These are phyloP conservation scores for Ascoidea asiatica DNA, from an alignment of 805 yeast species.

Conservation along the genomic window DNA sequence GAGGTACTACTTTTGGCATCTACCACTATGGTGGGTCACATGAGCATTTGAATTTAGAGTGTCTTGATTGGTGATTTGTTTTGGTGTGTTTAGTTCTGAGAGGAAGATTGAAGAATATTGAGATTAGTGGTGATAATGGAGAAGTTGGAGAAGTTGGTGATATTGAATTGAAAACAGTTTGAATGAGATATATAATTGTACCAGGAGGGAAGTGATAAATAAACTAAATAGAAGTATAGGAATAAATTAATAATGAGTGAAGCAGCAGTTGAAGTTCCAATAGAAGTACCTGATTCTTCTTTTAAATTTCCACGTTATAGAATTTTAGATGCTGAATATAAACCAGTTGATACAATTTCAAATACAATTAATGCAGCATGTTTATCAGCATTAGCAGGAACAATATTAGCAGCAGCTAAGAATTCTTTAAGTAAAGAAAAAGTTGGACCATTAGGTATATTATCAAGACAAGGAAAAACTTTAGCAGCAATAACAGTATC, in stretches of 20 bases:
- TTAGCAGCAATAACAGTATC: constrained; percentile 29
- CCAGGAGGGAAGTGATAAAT: neutral
- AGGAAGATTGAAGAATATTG: neutral
- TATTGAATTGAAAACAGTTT: neutral
- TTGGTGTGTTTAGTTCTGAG: neutral
- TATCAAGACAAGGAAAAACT: constrained; percentile 15
- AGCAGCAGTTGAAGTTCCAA: neutral
- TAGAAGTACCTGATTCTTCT: neutral
- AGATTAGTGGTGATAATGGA: neutral
- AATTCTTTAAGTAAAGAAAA: constrained; percentile 28
- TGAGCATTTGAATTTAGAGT: too few species aligned
- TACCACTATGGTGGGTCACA: too few species aligned
- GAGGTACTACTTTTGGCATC: too few species aligned
- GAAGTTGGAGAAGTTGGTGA: too few species aligned
- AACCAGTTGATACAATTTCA: constrained; percentile 41
- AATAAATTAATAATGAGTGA: neutral
- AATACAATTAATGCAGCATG: constrained; percentile 33
- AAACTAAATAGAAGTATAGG: neutral
- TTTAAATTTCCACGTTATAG: neutral
- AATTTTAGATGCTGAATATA: constrained; percentile 19
- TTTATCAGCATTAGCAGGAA: constrained; percentile 31
- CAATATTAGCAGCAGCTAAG: constrained; percentile 33
- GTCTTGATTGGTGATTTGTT: neutral
- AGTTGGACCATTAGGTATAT: constrained; percentile 22
- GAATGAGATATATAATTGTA: neutral